phyloP scores from a whole-genome alignment of 176 grass and related monocot genomes.

The Oryza punctata region DNA sequence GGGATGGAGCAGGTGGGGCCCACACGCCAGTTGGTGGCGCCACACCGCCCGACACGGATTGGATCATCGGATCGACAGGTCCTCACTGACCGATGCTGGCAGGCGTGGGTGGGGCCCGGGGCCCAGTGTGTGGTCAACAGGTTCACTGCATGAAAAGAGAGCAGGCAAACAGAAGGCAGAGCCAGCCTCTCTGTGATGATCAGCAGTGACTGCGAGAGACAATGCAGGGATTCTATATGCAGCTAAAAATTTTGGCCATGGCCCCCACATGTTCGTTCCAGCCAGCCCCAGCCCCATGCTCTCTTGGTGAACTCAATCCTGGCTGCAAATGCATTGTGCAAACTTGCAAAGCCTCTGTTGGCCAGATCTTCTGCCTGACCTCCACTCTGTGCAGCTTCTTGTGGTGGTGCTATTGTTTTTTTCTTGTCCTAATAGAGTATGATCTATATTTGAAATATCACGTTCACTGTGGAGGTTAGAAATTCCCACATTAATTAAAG shows the following conservation, averaged over 20 bases:
- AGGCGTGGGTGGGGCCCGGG: slow-evolving; percentile 10
- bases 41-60: slow-evolving; percentile 38
- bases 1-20: background rate
- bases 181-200: too few species aligned
- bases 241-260: background rate
- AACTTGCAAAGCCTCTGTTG: too few species aligned
- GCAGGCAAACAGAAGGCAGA: slow-evolving; percentile 19
- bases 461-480: too few species aligned
- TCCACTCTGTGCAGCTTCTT: rapidly evolving
- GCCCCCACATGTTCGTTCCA: slow-evolving; percentile 46
- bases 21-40: slow-evolving; percentile 12
- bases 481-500: too few species aligned
- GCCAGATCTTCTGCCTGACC: background rate
- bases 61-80: slow-evolving; percentile 47
- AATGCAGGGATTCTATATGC: slow-evolving; percentile 20
- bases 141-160: slow-evolving; percentile 21
- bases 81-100: slow-evolving; percentile 41
- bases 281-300: slow-evolving; percentile 17
- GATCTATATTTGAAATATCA: too few species aligned
- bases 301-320: background rate
- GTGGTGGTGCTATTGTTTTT: background rate
- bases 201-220: slow-evolving; percentile 24
- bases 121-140: slow-evolving; percentile 44
- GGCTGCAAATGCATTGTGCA: background rate
- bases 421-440: too few species aligned